Evolutionary conservation across 148 eudicot genomes (phyloP), one percentile per base, ranked within the genome.

Genomic region (Spergularia marina): DNA sequence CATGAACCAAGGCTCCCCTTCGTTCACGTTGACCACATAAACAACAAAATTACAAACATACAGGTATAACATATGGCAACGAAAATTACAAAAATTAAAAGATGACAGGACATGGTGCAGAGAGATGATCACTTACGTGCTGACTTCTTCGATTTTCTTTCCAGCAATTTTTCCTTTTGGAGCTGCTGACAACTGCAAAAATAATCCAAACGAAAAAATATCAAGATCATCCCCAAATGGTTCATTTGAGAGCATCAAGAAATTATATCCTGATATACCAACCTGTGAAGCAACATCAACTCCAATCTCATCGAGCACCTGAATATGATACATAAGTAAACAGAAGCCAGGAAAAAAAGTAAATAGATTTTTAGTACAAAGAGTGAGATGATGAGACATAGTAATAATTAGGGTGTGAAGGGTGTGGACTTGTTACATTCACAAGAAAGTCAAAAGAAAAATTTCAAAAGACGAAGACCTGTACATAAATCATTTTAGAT

Each of bases 221-320:
- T 72, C 54, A 74, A 71, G 13, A 70, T 77, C 65, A 63, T 53
- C 34, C 53, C 74, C 70, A 67, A 34, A 74, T 21, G 39, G 34
- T 74, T 40, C 47, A 51, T 58, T 13, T 10, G 39, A 65, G 58
- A 77, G 34, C 4, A 20, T 57, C 16, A 52, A 52, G 34, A 59
- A 41, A 15, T 30, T 51, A 15, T 36, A 4, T 66, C 36, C 57
- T 69, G 34, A 30, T 30, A 74, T 64, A 84, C 90, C 21, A 72
- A 90, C 98, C 98, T 94, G 98, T 76, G 98, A 91, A 76, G 98
- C 98, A 77, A 94, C 92, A 83, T 89, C 97, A 65, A 91, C 97
- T 73, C 98, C 97, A 65, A 94, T 94, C 79, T 94, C 98, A 76
- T 94, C 98, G 63, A 94, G 91, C 72, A 94, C 98, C 98, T 94